These are phyloP conservation scores for Ceratocystis eucalypticola DNA, from an alignment of 2,329 filamentous ascomycete genomes.

Conservation along the genomic window DNA sequence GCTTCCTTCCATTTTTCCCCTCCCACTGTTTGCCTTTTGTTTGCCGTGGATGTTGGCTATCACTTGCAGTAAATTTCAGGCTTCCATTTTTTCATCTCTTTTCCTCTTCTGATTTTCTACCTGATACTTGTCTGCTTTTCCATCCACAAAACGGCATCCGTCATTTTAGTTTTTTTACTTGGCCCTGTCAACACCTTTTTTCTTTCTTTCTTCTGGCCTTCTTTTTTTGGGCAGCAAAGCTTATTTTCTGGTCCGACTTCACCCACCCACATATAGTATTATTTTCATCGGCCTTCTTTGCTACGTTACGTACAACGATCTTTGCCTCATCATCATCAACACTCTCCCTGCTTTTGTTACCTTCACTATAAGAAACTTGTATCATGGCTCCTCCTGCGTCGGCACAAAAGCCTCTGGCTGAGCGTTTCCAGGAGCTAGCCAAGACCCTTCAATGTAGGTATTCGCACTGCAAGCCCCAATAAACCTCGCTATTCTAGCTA, in stretches of 20 bases:
- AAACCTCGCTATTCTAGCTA: slow-evolving; percentile 20
- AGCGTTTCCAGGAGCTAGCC: slow-evolving; percentile 64
- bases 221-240: slow-evolving; percentile 12
- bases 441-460: slow-evolving; percentile 83
- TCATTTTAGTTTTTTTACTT: slow-evolving; percentile 8
- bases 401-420: slow-evolving; percentile 52
- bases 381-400: slow-evolving; percentile 44
- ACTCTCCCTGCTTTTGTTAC: neutral
- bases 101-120: slow-evolving; percentile 8
- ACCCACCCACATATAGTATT: neutral
- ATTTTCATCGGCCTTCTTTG: slow-evolving; percentile 1
- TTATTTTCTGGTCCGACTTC: neutral
- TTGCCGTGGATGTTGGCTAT: neutral
- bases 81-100: slow-evolving; percentile 9
- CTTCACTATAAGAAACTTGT: neutral
- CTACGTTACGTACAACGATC: neutral
- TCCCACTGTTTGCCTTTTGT: neutral
- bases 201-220: slow-evolving; percentile 1
- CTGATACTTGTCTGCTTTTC: neutral
- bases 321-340: neutral
- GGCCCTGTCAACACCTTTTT: slow-evolving; percentile 1
- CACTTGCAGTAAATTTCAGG: neutral
- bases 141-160: neutral
- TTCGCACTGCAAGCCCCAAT: slow-evolving; percentile 15
- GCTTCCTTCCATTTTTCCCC: neutral